Evolutionary conservation across 2,329 filamentous ascomycete species (phyloP).

Genomic region (Fusarium paranaense): DNA sequence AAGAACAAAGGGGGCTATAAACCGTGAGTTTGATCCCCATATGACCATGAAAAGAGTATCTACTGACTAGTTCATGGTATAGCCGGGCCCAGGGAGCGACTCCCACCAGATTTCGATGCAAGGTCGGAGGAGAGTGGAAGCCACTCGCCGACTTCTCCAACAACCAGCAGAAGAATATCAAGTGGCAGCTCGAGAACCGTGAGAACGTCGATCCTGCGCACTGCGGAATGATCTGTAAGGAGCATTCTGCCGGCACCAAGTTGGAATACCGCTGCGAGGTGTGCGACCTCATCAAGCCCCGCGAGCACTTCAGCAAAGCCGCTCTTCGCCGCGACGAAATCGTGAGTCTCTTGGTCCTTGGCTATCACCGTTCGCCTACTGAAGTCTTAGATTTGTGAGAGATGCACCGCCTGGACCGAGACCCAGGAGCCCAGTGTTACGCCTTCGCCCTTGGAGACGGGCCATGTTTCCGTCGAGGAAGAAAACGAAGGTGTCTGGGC

Average conservation of each 20-base stretch:
- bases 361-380: slow-evolving; percentile 8
- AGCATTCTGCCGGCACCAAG: slow-evolving; percentile 45
- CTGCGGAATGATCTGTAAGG: slow-evolving; percentile 52
- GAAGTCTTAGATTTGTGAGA: slow-evolving; percentile 46
- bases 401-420: slow-evolving; percentile 52
- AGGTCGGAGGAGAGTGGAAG: slow-evolving; percentile 53
- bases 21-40: slow-evolving; percentile 22
- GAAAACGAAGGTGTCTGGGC: slow-evolving; percentile 18
- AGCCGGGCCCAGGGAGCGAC: slow-evolving; percentile 12
- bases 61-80: background rate
- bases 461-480: slow-evolving; percentile 50
- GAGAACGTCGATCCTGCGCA: slow-evolving; percentile 43
- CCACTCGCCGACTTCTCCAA: slow-evolving; percentile 47
- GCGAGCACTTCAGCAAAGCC: slow-evolving; percentile 47
- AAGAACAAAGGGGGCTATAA: slow-evolving; percentile 15
- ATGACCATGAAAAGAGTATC: no score
- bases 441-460: slow-evolving; percentile 47
- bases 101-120: slow-evolving; percentile 49
- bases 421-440: slow-evolving; percentile 50
- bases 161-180: slow-evolving; percentile 46
- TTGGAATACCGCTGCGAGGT: slow-evolving; percentile 47
- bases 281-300: slow-evolving; percentile 45
- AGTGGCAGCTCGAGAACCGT: slow-evolving; percentile 21
- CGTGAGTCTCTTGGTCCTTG: slow-evolving; percentile 38
- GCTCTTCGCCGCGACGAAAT: slow-evolving; percentile 43